These are phyloP conservation scores for Talaromyces thailandensis DNA, from an alignment of 495 filamentous ascomycete genomes.

Conservation along the genomic window DNA sequence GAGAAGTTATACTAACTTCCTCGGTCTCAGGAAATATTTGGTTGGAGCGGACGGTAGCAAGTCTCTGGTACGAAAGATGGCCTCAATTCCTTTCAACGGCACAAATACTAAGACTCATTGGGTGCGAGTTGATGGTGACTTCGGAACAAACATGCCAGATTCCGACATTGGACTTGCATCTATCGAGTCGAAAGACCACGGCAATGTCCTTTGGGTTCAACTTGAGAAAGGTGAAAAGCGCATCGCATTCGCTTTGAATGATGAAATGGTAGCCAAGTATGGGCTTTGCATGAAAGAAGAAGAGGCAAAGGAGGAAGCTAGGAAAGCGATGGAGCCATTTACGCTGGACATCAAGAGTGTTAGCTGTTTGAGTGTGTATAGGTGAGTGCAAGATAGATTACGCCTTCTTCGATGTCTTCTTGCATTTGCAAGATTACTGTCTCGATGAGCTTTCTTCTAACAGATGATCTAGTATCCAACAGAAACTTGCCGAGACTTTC, in stretches of 20 bases:
- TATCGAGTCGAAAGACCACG: conserved; percentile 29
- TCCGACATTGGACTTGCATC: conserved; percentile 9
- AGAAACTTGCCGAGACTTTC: conserved; percentile 19
- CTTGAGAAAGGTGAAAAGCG: background rate
- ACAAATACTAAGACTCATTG: conserved; percentile 11
- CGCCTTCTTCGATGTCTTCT: background rate
- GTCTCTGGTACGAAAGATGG: background rate
- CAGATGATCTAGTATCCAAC: conserved; percentile 15
- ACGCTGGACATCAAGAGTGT: background rate
- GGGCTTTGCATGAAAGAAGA: background rate
- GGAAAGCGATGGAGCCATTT: background rate
- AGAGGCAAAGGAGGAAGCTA: background rate
- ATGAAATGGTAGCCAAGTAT: background rate
- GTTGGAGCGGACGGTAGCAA: background rate
- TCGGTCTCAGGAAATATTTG: background rate
- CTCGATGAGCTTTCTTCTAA: background rate
- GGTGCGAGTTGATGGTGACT: conserved; percentile 35
- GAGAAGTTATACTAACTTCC: background rate
- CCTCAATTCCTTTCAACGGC: background rate
- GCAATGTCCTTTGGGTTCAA: background rate
- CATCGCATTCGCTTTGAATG: background rate
- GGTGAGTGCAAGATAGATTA: background rate
- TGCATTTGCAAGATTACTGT: no score
- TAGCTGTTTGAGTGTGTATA: background rate
- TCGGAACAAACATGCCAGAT: conserved; percentile 38